phyloP scores from a whole-genome alignment of 2,329 filamentous ascomycete species.

The Nemania abortiva region DNA sequence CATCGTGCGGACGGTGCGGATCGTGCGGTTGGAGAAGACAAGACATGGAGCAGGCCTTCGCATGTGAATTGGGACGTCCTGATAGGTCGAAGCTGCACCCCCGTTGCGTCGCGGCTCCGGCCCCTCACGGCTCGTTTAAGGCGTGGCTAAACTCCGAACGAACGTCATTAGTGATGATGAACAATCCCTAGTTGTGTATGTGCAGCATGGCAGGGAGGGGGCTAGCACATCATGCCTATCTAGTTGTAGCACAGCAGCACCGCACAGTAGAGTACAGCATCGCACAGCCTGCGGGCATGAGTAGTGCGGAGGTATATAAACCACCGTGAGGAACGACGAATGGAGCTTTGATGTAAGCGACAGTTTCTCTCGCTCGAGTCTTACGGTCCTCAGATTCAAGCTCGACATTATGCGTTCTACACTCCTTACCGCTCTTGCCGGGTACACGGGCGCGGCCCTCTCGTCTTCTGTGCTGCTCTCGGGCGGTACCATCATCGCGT shows the following conservation, averaged over 20 bases:
- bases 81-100: constrained; percentile 20
- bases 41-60: constrained; percentile 15
- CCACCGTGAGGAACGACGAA: background rate
- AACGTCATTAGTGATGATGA: constrained; percentile 35
- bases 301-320: constrained; percentile 24
- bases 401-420: constrained; percentile 37
- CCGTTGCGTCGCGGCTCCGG: constrained; percentile 33
- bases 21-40: constrained; percentile 30
- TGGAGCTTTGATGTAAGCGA: background rate
- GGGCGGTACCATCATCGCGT: constrained; percentile 50
- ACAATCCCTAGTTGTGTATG: constrained; percentile 17
- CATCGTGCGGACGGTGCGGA: background rate
- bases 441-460: constrained; percentile 50
- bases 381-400: background rate
- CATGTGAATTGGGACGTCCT: background rate
- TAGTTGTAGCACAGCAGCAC: background rate
- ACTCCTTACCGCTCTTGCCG: constrained; percentile 39
- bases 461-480: constrained; percentile 46
- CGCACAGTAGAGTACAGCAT: background rate
- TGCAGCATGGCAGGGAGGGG: background rate
- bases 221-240: background rate
- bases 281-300: background rate
- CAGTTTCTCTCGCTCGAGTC: background rate
- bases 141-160: constrained; percentile 32
- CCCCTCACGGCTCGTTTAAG: constrained; percentile 19